phyloP scores from a whole-genome alignment of 2,329 filamentous ascomycete genomes.

The Coniella vitis region DNA sequence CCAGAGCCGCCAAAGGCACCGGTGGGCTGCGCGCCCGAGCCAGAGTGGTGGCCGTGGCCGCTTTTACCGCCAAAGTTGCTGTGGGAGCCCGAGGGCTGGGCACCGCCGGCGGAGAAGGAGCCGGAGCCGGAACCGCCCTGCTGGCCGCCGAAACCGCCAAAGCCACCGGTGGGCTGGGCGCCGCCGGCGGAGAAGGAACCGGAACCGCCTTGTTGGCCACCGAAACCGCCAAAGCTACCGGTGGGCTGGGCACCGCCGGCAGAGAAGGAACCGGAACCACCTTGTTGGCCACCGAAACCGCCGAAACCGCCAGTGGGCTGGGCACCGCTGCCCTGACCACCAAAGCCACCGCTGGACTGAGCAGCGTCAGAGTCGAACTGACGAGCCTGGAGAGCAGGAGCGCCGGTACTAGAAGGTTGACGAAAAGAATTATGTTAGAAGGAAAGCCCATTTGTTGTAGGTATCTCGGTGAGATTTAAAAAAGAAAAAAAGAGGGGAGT shows the following conservation, averaged over 20 bases:
- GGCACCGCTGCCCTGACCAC: not conserved
- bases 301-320: constrained; percentile 3
- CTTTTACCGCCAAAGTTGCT: not conserved
- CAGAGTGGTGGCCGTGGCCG: not conserved
- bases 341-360: not conserved
- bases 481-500: too few species aligned
- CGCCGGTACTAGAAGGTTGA: not conserved
- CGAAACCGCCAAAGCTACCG: constrained; percentile 4
- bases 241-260: constrained; percentile 4
- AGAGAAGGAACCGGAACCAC: not conserved
- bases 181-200: not conserved
- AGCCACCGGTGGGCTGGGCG: constrained; percentile 1
- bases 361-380: not conserved
- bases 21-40: not conserved
- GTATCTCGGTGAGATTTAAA: too few species aligned
- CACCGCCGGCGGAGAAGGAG: not conserved
- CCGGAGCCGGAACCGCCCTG: not conserved
- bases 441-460: too few species aligned
- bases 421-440: not conserved
- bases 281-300: not conserved
- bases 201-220: not conserved
- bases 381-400: not conserved
- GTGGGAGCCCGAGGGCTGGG: not conserved
- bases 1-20: constrained; percentile 1
- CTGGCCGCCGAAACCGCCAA: not conserved